A percentile compares a stretch with the other conserved stretches of the same genome.
These are phyloP conservation scores for Cladosporium sp. DNA, from an alignment of 2,329 filamentous ascomycete species.

Conservation along the genomic window DNA sequence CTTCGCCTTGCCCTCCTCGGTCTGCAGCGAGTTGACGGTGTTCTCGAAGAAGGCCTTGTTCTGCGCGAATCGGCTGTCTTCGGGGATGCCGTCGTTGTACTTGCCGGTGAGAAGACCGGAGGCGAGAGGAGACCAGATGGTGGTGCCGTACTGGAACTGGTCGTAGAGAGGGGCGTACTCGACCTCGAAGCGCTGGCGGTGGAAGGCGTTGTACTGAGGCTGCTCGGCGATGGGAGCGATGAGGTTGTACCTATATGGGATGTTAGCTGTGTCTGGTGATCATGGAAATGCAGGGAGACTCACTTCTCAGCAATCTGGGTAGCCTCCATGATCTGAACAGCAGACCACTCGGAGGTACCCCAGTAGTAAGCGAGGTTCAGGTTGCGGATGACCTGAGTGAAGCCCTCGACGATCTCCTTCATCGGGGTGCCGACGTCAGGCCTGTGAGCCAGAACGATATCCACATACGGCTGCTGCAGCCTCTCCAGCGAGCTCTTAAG, in stretches of 20 bases:
- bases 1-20: constrained; percentile 45
- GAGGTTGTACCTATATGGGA: constrained; percentile 43
- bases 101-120: constrained; percentile 56
- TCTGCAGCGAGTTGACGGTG: constrained; percentile 47
- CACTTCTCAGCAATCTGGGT: constrained; percentile 45
- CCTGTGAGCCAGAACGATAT: constrained; percentile 57
- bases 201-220: constrained; percentile 57
- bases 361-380: constrained; percentile 59
- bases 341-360: constrained; percentile 57
- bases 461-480: constrained; percentile 60
- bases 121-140: constrained; percentile 51
- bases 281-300: background rate
- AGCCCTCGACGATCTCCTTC: constrained; percentile 54
- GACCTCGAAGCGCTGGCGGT: constrained; percentile 55
- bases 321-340: constrained; percentile 54
- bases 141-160: constrained; percentile 53
- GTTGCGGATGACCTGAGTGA: constrained; percentile 47
- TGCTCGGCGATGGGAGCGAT: constrained; percentile 51
- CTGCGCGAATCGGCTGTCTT: constrained; percentile 54
- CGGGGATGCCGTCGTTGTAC: constrained; percentile 58
- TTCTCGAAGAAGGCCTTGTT: constrained; percentile 54
- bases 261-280: background rate
- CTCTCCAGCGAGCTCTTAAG: constrained; percentile 53
- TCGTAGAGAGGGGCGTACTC: constrained; percentile 54
- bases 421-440: constrained; percentile 43